Conservation (phyloP, 495 filamentous ascomycete genomes). For the Schizothecium vesticola region DNA sequence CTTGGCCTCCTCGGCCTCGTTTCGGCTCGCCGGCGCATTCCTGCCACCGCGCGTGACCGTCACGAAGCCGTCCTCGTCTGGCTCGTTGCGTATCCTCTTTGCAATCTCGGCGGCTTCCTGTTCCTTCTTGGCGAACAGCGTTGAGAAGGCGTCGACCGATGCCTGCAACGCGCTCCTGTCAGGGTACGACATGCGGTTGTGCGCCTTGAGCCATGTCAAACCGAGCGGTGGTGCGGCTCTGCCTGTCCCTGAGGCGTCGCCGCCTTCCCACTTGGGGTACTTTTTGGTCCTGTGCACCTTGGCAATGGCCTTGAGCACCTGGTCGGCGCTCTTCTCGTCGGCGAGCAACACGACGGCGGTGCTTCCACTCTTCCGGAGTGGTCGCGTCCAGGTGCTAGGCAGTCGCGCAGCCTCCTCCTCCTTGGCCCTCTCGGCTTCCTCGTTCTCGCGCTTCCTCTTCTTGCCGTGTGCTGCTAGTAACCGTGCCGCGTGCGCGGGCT, state of each 20-base stretch:
- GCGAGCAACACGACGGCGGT: constrained; percentile 78
- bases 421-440: constrained; percentile 46
- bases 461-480: constrained; percentile 46
- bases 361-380: constrained; percentile 63
- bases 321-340: constrained; percentile 67
- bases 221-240: constrained; percentile 54
- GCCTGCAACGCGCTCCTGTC: constrained; percentile 55
- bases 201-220: constrained; percentile 53
- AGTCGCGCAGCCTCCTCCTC: constrained; percentile 49
- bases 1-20: constrained; percentile 66
- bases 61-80: constrained; percentile 93
- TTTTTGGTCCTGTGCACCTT: constrained; percentile 54
- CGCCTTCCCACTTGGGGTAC: constrained; percentile 56
- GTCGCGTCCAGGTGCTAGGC: constrained; percentile 70
- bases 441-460: constrained; percentile 62
- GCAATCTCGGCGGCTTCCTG: constrained; percentile 58
- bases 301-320: constrained; percentile 65
- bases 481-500: constrained; percentile 37
- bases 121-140: constrained; percentile 60
- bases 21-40: constrained; percentile 64
- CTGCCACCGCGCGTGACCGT: constrained; percentile 80
- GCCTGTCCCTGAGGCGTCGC: constrained; percentile 39
- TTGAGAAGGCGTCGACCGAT: constrained; percentile 78
- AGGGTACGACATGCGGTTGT: constrained; percentile 67
- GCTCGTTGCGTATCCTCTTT: constrained; percentile 60